Percentiles rank a stretch among this genome's conserved stretches.
Evolutionary conservation across 176 grass and related monocot genomes (phyloP).

Genomic region (maize (Zea mays)): Zm-B73-REFERENCE-NAM-5.0 NC_050102.1:1373501-1374000

Average conservation of each 20-base stretch:
- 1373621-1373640: background rate
- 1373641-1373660: background rate
- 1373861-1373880: conserved; percentile 31
- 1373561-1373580: background rate
- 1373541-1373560: too few relatives aligned
- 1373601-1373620: too few relatives aligned
- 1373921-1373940: conserved; percentile 30
- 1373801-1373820: background rate
- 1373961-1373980: conserved; percentile 37
- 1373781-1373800: background rate
- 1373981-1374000: background rate
- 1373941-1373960: conserved; percentile 40
- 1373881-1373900: conserved; percentile 7
- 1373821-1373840: conserved; percentile 13
- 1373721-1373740: too few relatives aligned
- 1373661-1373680: background rate
- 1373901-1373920: background rate
- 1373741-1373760: background rate
- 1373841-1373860: conserved; percentile 42
- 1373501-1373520: too few relatives aligned
- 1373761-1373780: background rate
- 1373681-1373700: background rate
- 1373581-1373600: background rate
- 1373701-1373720: background rate
- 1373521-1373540: too few relatives aligned